phyloP scores from a whole-genome alignment of 1,284 basidiomycete species.

The Melampsora larici-populina region DNA sequence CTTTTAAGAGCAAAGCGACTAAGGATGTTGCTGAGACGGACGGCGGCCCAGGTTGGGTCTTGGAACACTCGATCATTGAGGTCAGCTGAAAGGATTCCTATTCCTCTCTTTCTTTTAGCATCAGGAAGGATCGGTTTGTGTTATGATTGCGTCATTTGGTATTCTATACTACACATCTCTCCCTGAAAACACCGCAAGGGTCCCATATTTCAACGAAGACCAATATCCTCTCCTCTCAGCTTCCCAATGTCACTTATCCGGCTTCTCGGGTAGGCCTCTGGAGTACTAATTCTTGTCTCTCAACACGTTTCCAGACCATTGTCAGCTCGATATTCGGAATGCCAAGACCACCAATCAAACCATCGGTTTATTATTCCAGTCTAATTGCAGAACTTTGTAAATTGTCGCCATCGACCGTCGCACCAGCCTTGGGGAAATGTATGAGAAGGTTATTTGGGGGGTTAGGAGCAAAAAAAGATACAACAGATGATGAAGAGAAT shows the following conservation, averaged over 20 bases:
- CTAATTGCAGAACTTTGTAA: conserved; percentile 92
- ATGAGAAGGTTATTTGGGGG: conserved; percentile 77
- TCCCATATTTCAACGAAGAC: too few relatives aligned
- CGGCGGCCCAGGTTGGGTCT: conserved; percentile 58
- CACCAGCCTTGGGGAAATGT: conserved; percentile 91
- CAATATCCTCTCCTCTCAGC: too few relatives aligned
- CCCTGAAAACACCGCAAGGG: neutral
- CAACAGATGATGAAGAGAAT: conserved; percentile 57
- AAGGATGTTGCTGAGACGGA: conserved; percentile 47
- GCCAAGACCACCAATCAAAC: conserved; percentile 71
- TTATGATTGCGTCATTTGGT: conserved; percentile 50
- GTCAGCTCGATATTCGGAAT: conserved; percentile 72
- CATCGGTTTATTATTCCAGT: conserved; percentile 75
- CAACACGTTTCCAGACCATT: conserved; percentile 58
- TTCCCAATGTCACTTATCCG: too few relatives aligned
- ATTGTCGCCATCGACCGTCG: conserved; percentile 80
- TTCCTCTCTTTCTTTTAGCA: conserved; percentile 16
- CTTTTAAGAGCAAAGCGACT: conserved; percentile 65
- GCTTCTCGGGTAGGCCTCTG: neutral
- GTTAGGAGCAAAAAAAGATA: conserved; percentile 57
- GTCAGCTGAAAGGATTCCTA: conserved; percentile 55
- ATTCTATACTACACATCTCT: neutral
- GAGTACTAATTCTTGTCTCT: neutral
- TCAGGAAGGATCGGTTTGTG: too few relatives aligned
- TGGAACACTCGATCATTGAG: conserved; percentile 76